Conservation (phyloP, 768 basidiomycete species). For the Agaricus subrufescens region DNA sequence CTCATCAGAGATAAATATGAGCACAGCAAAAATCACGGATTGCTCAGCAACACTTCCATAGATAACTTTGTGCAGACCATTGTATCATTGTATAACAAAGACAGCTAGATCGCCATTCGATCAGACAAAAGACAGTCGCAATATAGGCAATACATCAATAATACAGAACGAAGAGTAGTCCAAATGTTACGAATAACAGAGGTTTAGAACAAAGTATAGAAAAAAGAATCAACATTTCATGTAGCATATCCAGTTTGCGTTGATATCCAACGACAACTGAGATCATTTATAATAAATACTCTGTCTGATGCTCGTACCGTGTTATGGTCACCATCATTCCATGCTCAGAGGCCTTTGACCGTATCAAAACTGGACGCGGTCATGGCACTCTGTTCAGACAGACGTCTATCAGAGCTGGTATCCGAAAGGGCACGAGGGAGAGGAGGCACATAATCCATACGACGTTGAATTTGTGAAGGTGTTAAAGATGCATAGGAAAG, state of each 20-base stretch:
- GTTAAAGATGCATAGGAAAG: conserved; percentile 6
- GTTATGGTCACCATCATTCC: background rate
- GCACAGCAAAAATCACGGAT: background rate
- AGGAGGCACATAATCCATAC: background rate
- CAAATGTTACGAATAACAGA: background rate
- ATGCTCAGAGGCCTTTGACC: background rate
- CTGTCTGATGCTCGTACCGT: background rate
- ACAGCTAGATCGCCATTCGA: background rate
- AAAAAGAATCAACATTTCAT: background rate
- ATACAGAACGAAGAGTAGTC: background rate
- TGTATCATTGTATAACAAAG: background rate
- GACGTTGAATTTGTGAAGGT: conserved; percentile 1
- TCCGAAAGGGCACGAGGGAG: background rate
- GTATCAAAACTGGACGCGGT: background rate
- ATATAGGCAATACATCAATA: background rate
- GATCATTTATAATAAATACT: background rate
- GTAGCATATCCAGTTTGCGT: conserved; percentile 1
- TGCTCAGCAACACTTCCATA: background rate
- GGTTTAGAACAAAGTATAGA: background rate
- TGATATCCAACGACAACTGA: background rate
- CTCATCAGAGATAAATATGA: background rate
- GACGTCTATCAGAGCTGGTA: background rate
- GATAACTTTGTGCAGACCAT: background rate
- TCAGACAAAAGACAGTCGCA: background rate
- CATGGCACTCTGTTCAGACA: background rate